Evolutionary conservation across 352 stramenopile genomes (phyloP).

Genomic region (Aphanomyces invadans): DNA sequence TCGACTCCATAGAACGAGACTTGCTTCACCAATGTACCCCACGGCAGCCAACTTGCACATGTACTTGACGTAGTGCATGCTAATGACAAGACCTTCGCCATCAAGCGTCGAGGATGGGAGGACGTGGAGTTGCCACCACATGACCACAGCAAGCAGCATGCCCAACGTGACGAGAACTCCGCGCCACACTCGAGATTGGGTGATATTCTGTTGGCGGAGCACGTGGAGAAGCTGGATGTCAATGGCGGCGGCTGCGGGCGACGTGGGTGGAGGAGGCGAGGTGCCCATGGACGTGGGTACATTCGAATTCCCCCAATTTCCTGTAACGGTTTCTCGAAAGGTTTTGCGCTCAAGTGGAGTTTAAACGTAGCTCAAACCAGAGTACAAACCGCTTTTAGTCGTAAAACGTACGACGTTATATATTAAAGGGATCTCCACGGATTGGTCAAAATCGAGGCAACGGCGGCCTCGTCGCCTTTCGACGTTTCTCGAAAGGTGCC

Average conservation of each 20-base stretch:
- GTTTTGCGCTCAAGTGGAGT: background rate
- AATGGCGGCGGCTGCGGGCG: background rate
- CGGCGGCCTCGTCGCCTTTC: background rate
- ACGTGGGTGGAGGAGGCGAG: background rate
- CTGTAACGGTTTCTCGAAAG: background rate
- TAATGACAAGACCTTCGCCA: background rate
- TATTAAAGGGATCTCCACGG: background rate
- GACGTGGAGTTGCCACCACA: background rate
- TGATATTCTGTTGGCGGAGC: slow-evolving; percentile 4
- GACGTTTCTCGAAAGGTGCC: background rate
- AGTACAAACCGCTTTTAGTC: background rate
- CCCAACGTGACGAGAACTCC: background rate
- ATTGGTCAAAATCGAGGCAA: background rate
- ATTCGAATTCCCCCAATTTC: background rate
- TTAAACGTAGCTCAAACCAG: background rate
- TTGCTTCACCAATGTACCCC: slow-evolving; percentile 9
- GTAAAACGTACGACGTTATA: background rate
- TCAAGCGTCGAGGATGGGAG: background rate
- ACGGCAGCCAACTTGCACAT: background rate
- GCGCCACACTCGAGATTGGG: slow-evolving; percentile 2
- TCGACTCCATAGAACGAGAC: background rate
- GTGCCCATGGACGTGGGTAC: too few relatives aligned
- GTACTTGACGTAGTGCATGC: background rate
- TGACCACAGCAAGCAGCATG: background rate
- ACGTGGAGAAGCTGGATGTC: background rate